Evolutionary conservation across 2,329 filamentous ascomycete genomes (phyloP).

Genomic region (Chlorencoelia australis): DNA sequence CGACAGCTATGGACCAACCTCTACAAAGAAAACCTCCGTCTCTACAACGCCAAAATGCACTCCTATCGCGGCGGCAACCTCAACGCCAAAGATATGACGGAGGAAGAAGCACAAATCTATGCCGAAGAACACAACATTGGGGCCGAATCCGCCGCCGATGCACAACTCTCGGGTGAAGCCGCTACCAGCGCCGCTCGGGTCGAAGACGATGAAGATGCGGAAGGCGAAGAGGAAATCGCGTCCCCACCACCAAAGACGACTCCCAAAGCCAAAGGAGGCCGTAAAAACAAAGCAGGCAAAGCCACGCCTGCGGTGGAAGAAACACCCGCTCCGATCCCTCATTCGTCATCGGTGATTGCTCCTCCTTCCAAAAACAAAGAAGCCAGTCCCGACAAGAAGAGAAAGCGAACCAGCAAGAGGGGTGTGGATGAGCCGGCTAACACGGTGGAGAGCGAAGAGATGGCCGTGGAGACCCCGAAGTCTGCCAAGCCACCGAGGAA

Average conservation of each 20-base stretch:
- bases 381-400: constrained; percentile 47
- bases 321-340: constrained; percentile 7
- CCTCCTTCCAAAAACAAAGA: constrained; percentile 19
- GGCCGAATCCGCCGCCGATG: constrained; percentile 31
- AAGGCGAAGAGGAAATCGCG: constrained; percentile 34
- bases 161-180: constrained; percentile 43
- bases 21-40: constrained; percentile 56
- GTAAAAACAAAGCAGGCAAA: constrained; percentile 24
- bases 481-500: constrained; percentile 22
- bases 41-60: constrained; percentile 56
- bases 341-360: constrained; percentile 15
- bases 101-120: constrained; percentile 49
- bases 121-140: constrained; percentile 49
- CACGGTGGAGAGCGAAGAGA: constrained; percentile 38
- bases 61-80: constrained; percentile 53
- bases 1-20: constrained; percentile 47
- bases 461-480: constrained; percentile 20
- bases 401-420: constrained; percentile 47
- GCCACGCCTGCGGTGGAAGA: constrained; percentile 28
- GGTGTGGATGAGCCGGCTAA: constrained; percentile 11
- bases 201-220: constrained; percentile 24
- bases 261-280: constrained; percentile 39
- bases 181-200: constrained; percentile 11
- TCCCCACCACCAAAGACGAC: constrained; percentile 43
- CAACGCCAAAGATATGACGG: constrained; percentile 49